Base-by-base conservation (phyloP, 371 early-diverging fungal species). In the Circinella minor region DNA sequence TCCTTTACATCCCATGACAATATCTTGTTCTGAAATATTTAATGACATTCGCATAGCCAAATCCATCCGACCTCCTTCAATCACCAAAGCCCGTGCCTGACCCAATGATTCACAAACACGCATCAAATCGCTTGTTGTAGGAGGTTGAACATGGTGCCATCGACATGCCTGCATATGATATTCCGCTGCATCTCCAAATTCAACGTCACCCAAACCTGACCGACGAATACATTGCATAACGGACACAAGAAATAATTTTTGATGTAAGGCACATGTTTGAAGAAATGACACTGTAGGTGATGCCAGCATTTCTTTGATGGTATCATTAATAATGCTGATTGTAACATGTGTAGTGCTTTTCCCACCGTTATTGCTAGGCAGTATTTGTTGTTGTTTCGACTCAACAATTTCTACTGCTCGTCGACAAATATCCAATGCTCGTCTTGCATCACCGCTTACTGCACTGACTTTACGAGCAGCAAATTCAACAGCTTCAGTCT, bases 381-480 rank as follows among this genome's bases (percentile, higher is more conserved):
- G 47, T 51, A 34, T 7, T 10, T 49, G 55, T 15, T 68, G 61
- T 7, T 77, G 66, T 48, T 81, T 80, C n/a, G 65, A 51, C 74
- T 95, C 92, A 2, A 93, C 89, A 63, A 94, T 90, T 71, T 95
- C 96, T 2, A 95, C 93, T 0, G 95, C 94, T 5, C 94, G 84
- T 62, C 95, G 87, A 80, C 96, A 96, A 43, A 99, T 96, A 78
- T 99, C 99, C 66, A 98, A 81, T 1, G 96, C 97, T 17, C 98
- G 89, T 48, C 99, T 89, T 34, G 98, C 98, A 85, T 99, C 99
- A 3, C 99, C 99, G 60, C 94, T 94, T 7, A 99, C 94, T 0
- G 96, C 92, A 66, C 95, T 94, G 4, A 99, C 95, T 80, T 96
- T 97, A 54, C 97, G 92, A 3, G 99, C 94, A 36, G 95, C 94